Evolutionary conservation across 2,329 filamentous ascomycete species (phyloP).

Genomic region (Cladophialophora chaetospira): DNA sequence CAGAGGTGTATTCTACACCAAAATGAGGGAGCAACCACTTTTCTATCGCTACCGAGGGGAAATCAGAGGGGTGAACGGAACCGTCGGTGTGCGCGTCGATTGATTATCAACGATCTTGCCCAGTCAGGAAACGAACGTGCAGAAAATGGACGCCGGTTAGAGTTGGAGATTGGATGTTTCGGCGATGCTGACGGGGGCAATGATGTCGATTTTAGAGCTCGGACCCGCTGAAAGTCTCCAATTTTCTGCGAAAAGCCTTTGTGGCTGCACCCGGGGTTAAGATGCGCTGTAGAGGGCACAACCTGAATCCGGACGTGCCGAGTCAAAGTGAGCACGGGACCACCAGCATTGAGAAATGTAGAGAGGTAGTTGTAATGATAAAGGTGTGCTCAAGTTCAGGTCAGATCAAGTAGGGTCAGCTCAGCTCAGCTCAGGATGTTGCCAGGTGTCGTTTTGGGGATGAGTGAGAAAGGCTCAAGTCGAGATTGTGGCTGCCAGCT

Average conservation of each 20-base stretch:
- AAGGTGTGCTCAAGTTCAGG: background rate
- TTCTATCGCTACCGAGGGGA: background rate
- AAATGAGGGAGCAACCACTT: background rate
- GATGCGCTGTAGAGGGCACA: background rate
- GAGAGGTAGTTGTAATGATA: background rate
- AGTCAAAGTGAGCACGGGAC: conserved; percentile 13
- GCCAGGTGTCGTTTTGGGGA: too few relatives aligned
- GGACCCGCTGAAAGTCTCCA: conserved; percentile 15
- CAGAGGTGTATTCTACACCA: background rate
- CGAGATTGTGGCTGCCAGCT: too few relatives aligned
- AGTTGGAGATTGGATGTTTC: conserved; percentile 8
- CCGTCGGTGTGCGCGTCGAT: background rate
- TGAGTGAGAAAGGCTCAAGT: too few relatives aligned
- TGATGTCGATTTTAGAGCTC: conserved; percentile 16
- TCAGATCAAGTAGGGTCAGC: too few relatives aligned
- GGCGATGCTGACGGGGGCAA: conserved; percentile 15
- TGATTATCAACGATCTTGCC: conserved; percentile 5
- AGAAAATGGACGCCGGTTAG: background rate
- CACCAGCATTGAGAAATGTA: background rate
- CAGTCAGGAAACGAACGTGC: background rate
- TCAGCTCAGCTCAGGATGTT: too few relatives aligned
- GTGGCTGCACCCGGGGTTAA: conserved; percentile 12
- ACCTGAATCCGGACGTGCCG: background rate
- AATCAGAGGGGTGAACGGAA: background rate
- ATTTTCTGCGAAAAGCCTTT: background rate